These are phyloP conservation scores for Colletotrichum scovillei DNA, from an alignment of 2,329 filamentous ascomycete species.

Conservation along the genomic window DNA sequence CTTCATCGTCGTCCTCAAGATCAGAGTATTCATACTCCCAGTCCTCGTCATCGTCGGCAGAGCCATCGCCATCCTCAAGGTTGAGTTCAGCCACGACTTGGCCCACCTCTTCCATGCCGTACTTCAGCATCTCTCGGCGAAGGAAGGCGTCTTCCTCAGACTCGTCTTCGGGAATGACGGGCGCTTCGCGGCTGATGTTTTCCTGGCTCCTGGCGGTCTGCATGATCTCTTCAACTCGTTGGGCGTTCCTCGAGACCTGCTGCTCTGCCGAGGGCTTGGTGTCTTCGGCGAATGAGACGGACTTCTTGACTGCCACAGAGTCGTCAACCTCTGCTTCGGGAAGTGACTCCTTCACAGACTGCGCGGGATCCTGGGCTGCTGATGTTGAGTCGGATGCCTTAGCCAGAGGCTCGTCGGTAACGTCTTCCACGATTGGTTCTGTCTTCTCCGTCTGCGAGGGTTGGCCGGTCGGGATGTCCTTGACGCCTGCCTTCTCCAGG, in stretches of 20 bases:
- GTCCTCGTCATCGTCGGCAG: constrained; percentile 62
- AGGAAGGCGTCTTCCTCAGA: constrained; percentile 82
- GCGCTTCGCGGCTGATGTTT: constrained; percentile 53
- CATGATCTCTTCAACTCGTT: constrained; percentile 67
- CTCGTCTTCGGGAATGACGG: constrained; percentile 79
- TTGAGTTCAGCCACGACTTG: constrained; percentile 93
- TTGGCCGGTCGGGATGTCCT: constrained; percentile 52
- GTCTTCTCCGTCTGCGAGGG: constrained; percentile 4
- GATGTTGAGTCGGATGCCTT: neutral
- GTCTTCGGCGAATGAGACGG: constrained; percentile 72
- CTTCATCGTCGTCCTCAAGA: constrained; percentile 71
- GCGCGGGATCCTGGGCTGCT: neutral
- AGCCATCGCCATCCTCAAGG: constrained; percentile 74
- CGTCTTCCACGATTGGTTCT: constrained; percentile 33
- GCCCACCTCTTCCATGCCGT: constrained; percentile 88
- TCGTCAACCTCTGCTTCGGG: constrained; percentile 9
- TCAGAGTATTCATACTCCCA: constrained; percentile 61
- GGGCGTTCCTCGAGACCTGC: constrained; percentile 53
- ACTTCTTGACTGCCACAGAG: constrained; percentile 57
- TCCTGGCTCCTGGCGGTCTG: constrained; percentile 67
- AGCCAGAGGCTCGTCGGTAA: constrained; percentile 17
- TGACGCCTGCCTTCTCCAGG: constrained; percentile 80
- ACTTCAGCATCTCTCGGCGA: constrained; percentile 89
- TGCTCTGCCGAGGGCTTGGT: constrained; percentile 61
- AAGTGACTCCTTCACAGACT: neutral